Percentiles rank a stretch among this genome's conserved stretches.
Conservation (phyloP, 179 eudicot genomes). For the Beta macrorhiza region DNA sequence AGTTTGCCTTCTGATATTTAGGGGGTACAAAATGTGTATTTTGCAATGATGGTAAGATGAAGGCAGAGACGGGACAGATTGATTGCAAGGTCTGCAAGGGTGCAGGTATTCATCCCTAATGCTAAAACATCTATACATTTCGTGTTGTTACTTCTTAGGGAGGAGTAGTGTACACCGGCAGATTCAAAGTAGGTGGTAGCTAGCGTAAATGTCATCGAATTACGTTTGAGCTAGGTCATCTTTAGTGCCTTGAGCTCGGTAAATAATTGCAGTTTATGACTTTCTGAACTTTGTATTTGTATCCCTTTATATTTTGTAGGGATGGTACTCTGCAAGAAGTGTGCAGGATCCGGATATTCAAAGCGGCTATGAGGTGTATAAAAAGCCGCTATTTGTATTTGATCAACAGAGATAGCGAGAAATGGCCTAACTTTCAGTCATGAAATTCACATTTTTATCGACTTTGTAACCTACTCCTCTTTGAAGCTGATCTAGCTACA, state of each 20-base stretch:
- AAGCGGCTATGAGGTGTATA: conserved; percentile 48
- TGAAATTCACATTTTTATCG: conserved; percentile 5
- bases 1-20: conserved; percentile 32
- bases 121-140: background rate
- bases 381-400: conserved; percentile 3
- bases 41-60: conserved; percentile 92
- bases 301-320: conserved; percentile 43
- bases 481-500: background rate
- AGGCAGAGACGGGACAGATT: conserved; percentile 63
- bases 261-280: background rate
- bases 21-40: conserved; percentile 98
- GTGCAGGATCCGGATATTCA: conserved; percentile 95
- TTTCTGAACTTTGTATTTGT: background rate
- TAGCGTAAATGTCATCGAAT: background rate
- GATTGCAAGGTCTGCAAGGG: conserved; percentile 99
- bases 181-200: background rate
- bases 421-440: background rate
- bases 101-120: conserved; percentile 57
- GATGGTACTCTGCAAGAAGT: conserved; percentile 88
- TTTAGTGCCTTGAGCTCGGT: background rate
- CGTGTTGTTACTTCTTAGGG: background rate
- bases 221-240: background rate
- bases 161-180: background rate
- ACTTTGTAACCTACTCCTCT: conserved; percentile 20
- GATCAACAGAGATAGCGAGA: background rate